A percentile compares a stretch with the other conserved stretches of the same genome.
Conservation (phyloP, 257 asterid genomes). For the Cordia subcordata region DNA sequence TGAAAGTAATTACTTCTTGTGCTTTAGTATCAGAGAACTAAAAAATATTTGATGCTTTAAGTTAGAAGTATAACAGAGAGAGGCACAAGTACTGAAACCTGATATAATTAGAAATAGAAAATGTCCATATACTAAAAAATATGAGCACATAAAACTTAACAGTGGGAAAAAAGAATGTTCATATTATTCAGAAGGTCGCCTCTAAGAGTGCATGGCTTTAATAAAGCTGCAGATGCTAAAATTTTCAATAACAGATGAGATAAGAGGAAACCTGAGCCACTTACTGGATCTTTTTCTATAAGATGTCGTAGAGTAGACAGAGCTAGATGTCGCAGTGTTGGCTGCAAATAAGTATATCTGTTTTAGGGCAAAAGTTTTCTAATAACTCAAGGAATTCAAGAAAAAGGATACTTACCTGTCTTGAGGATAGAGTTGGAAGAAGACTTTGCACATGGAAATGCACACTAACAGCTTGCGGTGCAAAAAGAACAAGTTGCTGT, state of each 20-base stretch:
- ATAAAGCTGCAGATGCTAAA: not conserved
- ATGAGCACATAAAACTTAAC: too few relatives aligned
- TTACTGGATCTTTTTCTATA: conserved; percentile 95
- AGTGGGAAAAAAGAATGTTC: too few relatives aligned
- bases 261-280: conserved; percentile 23
- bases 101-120: too few relatives aligned
- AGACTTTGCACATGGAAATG: conserved; percentile 90
- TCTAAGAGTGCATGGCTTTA: too few relatives aligned
- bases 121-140: too few relatives aligned
- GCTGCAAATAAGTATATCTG: conserved; percentile 45
- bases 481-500: conserved; percentile 96
- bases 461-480: conserved; percentile 94
- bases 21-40: too few relatives aligned
- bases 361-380: conserved; percentile 18
- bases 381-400: not conserved
- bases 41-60: too few relatives aligned
- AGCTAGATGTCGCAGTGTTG: conserved; percentile 88
- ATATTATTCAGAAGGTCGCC: too few relatives aligned
- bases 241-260: conserved; percentile 10
- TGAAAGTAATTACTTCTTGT: too few relatives aligned
- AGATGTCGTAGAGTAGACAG: conserved; percentile 94
- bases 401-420: conserved; percentile 65
- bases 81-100: too few relatives aligned
- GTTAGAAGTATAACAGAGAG: too few relatives aligned
- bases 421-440: conserved; percentile 88